A percentile compares a stretch with the other conserved stretches of the same genome.
Conservation (phyloP, 2,329 filamentous ascomycete species). For the Aspergillus ruber region DNA sequence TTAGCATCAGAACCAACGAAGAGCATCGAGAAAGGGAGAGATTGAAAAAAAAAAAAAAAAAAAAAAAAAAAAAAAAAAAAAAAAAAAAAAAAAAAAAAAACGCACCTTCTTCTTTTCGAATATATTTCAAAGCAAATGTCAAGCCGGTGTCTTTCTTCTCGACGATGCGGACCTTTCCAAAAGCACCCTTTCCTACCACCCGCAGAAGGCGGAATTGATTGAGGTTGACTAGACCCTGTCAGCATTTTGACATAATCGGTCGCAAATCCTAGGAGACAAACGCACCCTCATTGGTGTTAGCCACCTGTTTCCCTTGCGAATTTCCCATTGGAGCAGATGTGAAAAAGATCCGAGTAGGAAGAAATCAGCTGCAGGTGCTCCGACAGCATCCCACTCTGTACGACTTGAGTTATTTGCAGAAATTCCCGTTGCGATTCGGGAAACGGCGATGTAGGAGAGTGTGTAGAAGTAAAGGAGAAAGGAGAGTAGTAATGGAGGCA, state of each 20-base stretch:
- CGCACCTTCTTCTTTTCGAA: constrained; percentile 91
- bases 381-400: constrained; percentile 1
- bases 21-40: no score
- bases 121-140: constrained; percentile 96
- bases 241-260: not conserved
- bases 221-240: constrained; percentile 64
- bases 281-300: constrained; percentile 87
- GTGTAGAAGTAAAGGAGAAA: not conserved
- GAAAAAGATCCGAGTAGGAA: constrained; percentile 1
- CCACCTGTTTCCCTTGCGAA: constrained; percentile 86
- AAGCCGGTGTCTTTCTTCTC: constrained; percentile 92
- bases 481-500: not conserved
- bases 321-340: constrained; percentile 67
- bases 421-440: not conserved
- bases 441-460: not conserved
- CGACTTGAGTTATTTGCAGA: not conserved
- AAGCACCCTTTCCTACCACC: constrained; percentile 94
- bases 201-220: constrained; percentile 94
- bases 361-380: not conserved
- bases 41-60: constrained; percentile 23
- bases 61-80: constrained; percentile 18
- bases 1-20: not conserved
- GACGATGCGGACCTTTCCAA: constrained; percentile 97
- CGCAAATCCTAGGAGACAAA: constrained; percentile 12
- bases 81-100: constrained; percentile 16